Base-by-base conservation (phyloP, 1,284 basidiomycete species). In the Gastroboletus turbinatus region DNA sequence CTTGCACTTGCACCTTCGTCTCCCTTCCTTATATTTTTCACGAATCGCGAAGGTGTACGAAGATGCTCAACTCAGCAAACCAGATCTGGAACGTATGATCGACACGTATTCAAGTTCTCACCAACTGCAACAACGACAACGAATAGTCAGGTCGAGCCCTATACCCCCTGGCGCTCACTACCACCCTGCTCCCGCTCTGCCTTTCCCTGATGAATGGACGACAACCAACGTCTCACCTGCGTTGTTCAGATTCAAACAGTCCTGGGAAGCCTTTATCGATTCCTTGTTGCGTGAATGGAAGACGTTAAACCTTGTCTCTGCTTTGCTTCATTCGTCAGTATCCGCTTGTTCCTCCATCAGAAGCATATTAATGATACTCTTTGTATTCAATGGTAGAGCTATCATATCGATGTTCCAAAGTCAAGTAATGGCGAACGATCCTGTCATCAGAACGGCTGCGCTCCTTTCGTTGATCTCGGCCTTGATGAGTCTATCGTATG, bases 351-450 rank as follows among this genome's bases (percentile, higher is more conserved):
- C 30, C n/a, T 7, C 44, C 35, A 9, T 45, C 5, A 11, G 10
- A n/a, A 21, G 14, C n/a, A 13, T 38, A 27, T 45, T 47, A 14
- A 42, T 32, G 14, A 42, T 44, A 29, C 25, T 55, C 21, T 33
- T 35, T 16, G 1, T 39, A 2, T 36, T 29, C 17, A 33, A 43
- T 33, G 17, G 21, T 60, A 91, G 88, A 6, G 87, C 87, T 0
- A 88, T 92, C 47, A 62, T 91, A 39, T 84, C 88, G 1, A 82
- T 90, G 69, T 89, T 92, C 60, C 89, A 92, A 67, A 81, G 82
- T 21, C 76, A 77, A 0, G 73, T 77, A 36, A 86, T 84, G 6
- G 79, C 79, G 0, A 70, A 76, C 13, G 85, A 90, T 63, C 84
- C 88, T 0, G 57, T 90, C 14, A 87, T 83, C 7, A 79, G 88